Evolutionary conservation across 2,329 filamentous ascomycete species (phyloP).

Genomic region (Fusarium hainanense): DNA sequence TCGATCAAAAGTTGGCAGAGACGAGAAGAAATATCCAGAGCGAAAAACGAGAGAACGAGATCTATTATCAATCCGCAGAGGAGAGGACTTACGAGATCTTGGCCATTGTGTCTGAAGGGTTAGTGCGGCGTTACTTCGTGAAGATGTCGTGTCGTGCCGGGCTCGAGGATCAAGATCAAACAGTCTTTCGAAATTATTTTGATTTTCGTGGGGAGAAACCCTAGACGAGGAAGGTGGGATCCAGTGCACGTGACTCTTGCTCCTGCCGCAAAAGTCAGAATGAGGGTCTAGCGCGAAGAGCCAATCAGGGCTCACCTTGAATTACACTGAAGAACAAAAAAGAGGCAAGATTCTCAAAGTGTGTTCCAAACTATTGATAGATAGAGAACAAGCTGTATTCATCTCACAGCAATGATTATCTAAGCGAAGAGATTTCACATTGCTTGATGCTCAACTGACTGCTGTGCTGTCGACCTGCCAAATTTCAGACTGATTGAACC

Average conservation of each 20-base stretch:
- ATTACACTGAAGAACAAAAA: neutral
- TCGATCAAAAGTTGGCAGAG: constrained; percentile 28
- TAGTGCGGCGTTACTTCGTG: constrained; percentile 56
- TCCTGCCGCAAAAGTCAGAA: neutral
- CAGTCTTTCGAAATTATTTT: constrained; percentile 33
- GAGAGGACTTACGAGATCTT: constrained; percentile 68
- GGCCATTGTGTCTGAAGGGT: constrained; percentile 68
- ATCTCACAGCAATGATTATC: neutral
- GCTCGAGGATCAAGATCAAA: constrained; percentile 51
- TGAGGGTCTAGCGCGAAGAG: neutral
- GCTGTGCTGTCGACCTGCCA: neutral
- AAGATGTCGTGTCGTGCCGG: constrained; percentile 50
- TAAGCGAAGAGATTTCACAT: too few relatives aligned
- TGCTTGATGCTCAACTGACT: neutral
- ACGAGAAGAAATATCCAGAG: constrained; percentile 10
- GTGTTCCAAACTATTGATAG: neutral
- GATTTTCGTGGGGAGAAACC: constrained; percentile 52
- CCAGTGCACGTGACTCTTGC: constrained; percentile 47
- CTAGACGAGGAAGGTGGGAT: constrained; percentile 47
- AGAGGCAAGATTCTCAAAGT: too few relatives aligned
- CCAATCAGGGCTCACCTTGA: constrained; percentile 8
- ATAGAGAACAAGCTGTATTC: neutral
- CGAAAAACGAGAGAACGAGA: constrained; percentile 2
- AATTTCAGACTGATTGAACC: neutral
- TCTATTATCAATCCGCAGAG: constrained; percentile 5